These are phyloP conservation scores for Aureobasidium uvarum DNA, from an alignment of 2,329 filamentous ascomycete genomes.

Conservation along the genomic window DNA sequence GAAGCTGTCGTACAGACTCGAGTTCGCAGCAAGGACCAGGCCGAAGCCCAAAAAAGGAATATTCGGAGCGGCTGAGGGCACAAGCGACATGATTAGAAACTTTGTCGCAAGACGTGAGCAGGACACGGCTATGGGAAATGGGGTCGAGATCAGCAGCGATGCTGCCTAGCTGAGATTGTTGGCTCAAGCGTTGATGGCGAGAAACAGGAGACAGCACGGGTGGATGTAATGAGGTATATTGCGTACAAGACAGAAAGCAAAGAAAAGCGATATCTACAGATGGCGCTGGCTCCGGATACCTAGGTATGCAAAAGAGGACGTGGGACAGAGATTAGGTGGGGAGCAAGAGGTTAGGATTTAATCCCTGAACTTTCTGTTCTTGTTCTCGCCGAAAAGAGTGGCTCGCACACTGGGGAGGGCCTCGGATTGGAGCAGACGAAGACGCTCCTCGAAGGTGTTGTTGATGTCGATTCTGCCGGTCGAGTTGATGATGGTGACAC, in stretches of 20 bases:
- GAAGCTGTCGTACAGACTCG: conserved; percentile 68
- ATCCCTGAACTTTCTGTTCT: conserved; percentile 93
- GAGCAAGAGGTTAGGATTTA: conserved; percentile 47
- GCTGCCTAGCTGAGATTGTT: not conserved
- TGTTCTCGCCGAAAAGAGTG: conserved; percentile 89
- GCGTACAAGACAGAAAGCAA: conserved; percentile 17
- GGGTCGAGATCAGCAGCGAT: not conserved
- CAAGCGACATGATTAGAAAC: conserved; percentile 40
- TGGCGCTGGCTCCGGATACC: conserved; percentile 20
- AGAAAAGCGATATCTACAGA: conserved; percentile 24
- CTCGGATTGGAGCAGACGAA: conserved; percentile 79
- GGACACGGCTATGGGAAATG: not conserved
- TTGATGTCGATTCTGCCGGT: conserved; percentile 96
- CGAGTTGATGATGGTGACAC: conserved; percentile 75
- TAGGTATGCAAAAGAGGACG: conserved; percentile 16
- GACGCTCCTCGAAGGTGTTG: conserved; percentile 93
- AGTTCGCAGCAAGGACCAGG: conserved; percentile 67
- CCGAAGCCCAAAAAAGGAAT: conserved; percentile 36
- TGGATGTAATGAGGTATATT: conserved; percentile 24
- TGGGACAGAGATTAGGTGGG: not conserved
- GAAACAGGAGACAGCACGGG: not conserved
- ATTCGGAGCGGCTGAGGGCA: conserved; percentile 38
- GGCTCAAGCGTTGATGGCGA: not conserved
- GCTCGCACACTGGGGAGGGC: conserved; percentile 81
- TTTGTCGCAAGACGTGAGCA: conserved; percentile 28